phyloP scores from a whole-genome alignment of 1,284 basidiomycete genomes.

The Volvariella surrecta region DNA sequence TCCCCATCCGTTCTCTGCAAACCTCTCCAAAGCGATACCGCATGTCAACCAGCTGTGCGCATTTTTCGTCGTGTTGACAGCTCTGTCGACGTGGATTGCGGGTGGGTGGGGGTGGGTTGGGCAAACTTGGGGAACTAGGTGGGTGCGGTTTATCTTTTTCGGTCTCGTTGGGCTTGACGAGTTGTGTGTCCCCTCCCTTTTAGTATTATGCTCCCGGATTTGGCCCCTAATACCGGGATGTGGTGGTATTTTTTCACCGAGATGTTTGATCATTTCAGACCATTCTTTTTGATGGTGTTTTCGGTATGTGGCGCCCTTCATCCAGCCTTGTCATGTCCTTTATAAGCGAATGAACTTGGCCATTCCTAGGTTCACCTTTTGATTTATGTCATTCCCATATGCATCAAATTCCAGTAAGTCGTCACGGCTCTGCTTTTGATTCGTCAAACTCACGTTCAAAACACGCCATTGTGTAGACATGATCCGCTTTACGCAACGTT shows the following conservation, averaged over 20 bases:
- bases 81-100: constrained; percentile 43
- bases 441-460: background rate
- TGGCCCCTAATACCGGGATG: constrained; percentile 90
- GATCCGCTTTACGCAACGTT: constrained; percentile 81
- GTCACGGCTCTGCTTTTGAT: background rate
- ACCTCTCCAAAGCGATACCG: constrained; percentile 26
- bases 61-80: constrained; percentile 41
- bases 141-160: constrained; percentile 19
- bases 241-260: constrained; percentile 99
- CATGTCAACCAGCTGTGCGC: constrained; percentile 38
- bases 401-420: constrained; percentile 78
- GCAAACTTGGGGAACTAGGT: constrained; percentile 84
- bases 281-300: constrained; percentile 96
- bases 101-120: constrained; percentile 60
- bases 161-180: constrained; percentile 4
- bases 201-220: constrained; percentile 60
- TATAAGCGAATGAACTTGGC: background rate
- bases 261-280: constrained; percentile 97
- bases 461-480: constrained; percentile 42
- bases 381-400: constrained; percentile 81
- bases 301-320: constrained; percentile 47
- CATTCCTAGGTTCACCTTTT: constrained; percentile 65
- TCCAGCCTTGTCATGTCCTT: no score
- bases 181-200: no score
- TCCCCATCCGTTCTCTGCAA: constrained; percentile 36